Evolutionary conservation across 345 rosid genomes (phyloP), one percentile per base, ranked within the genome.

Genomic region (Ricinus communis): DNA sequence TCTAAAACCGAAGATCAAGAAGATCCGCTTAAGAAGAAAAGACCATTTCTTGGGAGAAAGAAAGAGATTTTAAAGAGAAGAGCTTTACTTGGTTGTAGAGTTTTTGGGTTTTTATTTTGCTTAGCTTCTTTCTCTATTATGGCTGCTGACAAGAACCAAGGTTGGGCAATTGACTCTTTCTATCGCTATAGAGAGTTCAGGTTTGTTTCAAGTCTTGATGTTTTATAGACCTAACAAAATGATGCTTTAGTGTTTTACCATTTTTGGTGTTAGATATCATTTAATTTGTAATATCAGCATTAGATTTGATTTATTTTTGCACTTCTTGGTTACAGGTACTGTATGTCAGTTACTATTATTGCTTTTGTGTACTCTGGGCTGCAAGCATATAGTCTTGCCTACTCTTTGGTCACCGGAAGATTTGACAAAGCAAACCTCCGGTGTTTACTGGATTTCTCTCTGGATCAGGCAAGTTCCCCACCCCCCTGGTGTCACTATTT

Each of bases 151-250:
- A 86, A 71, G 83, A 80, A 90, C 76, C 86, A 89, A 71, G 98
- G 97, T 52, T 91, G 97, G 97, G 94, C 97, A 36, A 76, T 82
- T 71, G 98, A 93, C 78, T 91, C 98, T 71, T 91, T 91, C 85
- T 72, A 83, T 79, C 76, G 73, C 11, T 93, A 91, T 93, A 82
- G 82, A 77, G 97, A 93, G 76, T 90, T 91, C 90, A 91, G 97
- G 97, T 93, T 67, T 5, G 62, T 52, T 33, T 21, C 18, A n/a
- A n/a, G n/a, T 73, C 30, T 49, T 65, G 3, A 7, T 45, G 14
- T 40, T 2, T 0, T 66, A 13, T 66, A 21, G 45, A 66, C 11
- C 8, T n/a, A n/a, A n/a, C n/a, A n/a, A n/a, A n/a, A n/a, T n/a
- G n/a, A n/a, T n/a, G n/a, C n/a, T 12, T 46, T 65, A 8, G 5